Percentiles rank a stretch among this genome's conserved stretches.
phyloP scores from a whole-genome alignment of 495 filamentous ascomycete genomes.

The Cercophora newfieldiana region DNA sequence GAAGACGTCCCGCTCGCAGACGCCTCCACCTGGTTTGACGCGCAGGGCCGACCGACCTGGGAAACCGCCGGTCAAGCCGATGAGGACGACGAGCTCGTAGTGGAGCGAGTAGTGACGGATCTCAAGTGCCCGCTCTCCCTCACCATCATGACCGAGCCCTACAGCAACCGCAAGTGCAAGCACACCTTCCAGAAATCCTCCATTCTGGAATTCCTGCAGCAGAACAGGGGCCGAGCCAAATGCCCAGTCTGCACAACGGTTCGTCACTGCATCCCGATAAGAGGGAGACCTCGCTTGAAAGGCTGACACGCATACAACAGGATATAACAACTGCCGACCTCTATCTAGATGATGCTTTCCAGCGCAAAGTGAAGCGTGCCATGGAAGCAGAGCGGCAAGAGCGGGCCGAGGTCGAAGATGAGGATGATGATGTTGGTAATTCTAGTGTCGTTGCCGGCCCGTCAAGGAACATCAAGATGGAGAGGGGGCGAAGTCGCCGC shows the following conservation, averaged over 20 bases:
- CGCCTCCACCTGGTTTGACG: slow-evolving; percentile 70
- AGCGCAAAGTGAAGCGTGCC: slow-evolving; percentile 44
- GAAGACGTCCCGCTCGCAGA: slow-evolving; percentile 67
- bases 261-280: slow-evolving; percentile 7
- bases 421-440: slow-evolving; percentile 25
- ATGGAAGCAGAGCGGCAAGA: slow-evolving; percentile 30
- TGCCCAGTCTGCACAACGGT: slow-evolving; percentile 51
- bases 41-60: slow-evolving; percentile 46
- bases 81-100: slow-evolving; percentile 72
- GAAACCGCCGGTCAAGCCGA: slow-evolving; percentile 36
- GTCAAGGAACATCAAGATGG: slow-evolving; percentile 28
- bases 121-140: slow-evolving; percentile 83
- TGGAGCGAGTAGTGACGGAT: slow-evolving; percentile 66
- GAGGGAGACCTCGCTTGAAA: neutral
- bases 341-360: slow-evolving; percentile 42
- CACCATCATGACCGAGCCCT: slow-evolving; percentile 67
- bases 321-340: slow-evolving; percentile 39
- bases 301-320: slow-evolving; percentile 26
- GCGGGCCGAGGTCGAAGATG: slow-evolving; percentile 28
- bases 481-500: slow-evolving; percentile 14
- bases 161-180: slow-evolving; percentile 73
- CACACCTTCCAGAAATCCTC: slow-evolving; percentile 80
- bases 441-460: slow-evolving; percentile 25
- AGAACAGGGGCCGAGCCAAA: slow-evolving; percentile 33
- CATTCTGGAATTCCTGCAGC: slow-evolving; percentile 63